A percentile compares a stretch with the other conserved stretches of the same genome.
Conservation (phyloP, 2,329 filamentous ascomycete genomes). For the Phaeoacremonium minimum region DNA sequence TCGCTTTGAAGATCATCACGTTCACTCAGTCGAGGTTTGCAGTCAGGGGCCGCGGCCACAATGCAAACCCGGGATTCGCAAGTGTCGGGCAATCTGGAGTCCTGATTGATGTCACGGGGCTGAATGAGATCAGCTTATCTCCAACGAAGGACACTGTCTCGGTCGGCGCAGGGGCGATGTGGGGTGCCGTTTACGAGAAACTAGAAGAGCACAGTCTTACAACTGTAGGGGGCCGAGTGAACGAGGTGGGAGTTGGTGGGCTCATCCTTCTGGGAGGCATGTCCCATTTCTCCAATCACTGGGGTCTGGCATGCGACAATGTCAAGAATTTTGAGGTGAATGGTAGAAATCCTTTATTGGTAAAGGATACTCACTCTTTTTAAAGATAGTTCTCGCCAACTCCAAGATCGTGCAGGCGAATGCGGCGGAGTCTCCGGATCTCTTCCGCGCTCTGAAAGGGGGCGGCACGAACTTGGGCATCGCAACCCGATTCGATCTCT, state of each 20-base stretch:
- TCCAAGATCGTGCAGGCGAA: slow-evolving; percentile 39
- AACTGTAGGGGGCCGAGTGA: slow-evolving; percentile 38
- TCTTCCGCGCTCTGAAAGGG: slow-evolving; percentile 39
- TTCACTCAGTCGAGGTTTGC: too few relatives aligned
- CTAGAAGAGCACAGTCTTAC: too few relatives aligned
- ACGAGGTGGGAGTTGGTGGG: slow-evolving; percentile 37
- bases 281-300: slow-evolving; percentile 37
- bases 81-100: too few relatives aligned
- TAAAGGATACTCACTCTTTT: too few relatives aligned
- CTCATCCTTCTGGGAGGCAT: slow-evolving; percentile 43
- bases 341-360: too few relatives aligned
- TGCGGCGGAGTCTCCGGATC: slow-evolving; percentile 25
- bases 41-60: too few relatives aligned
- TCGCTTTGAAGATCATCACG: too few relatives aligned
- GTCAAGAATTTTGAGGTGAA: slow-evolving; percentile 39
- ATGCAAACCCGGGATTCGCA: too few relatives aligned
- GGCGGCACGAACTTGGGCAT: slow-evolving; percentile 38
- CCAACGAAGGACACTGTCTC: too few relatives aligned
- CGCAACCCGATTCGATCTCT: slow-evolving; percentile 23
- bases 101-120: too few relatives aligned
- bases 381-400: slow-evolving; percentile 39
- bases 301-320: slow-evolving; percentile 43
- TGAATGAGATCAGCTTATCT: too few relatives aligned
- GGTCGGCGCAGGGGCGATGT: slow-evolving; percentile 14
- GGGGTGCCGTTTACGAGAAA: slow-evolving; percentile 13